These are phyloP conservation scores for Linaria vulgaris DNA, from an alignment of 257 asterid genomes.

Conservation along the genomic window DNA sequence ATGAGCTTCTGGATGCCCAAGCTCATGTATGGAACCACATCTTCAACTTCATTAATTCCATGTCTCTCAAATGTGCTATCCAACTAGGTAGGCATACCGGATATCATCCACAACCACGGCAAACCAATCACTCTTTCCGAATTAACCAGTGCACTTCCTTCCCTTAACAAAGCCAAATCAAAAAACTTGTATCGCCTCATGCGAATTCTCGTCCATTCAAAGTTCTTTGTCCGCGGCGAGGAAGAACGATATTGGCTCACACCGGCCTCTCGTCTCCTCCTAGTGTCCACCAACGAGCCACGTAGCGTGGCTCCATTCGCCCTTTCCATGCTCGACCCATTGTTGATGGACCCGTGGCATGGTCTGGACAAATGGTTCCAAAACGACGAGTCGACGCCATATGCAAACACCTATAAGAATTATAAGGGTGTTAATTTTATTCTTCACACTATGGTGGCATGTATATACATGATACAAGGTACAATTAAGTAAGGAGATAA, in stretches of 20 bases:
- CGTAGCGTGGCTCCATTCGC: neutral
- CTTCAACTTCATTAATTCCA: constrained; percentile 24
- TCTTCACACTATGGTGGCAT: too few species aligned
- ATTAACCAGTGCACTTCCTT: constrained; percentile 21
- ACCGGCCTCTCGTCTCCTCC: constrained; percentile 28
- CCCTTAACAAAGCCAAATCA: constrained; percentile 19
- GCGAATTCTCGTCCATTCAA: constrained; percentile 21
- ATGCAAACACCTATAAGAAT: too few species aligned
- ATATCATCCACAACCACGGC: constrained; percentile 24
- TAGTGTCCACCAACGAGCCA: constrained; percentile 20
- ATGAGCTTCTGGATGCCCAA: constrained; percentile 28
- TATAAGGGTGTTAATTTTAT: too few species aligned
- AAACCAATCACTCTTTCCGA: constrained; percentile 29
- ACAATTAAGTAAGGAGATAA: too few species aligned
- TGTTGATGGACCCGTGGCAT: constrained; percentile 19
- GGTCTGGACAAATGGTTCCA: constrained; percentile 31
- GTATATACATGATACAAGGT: too few species aligned
- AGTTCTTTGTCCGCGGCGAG: constrained; percentile 17
- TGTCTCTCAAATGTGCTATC: constrained; percentile 25
- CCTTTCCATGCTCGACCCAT: constrained; percentile 17
- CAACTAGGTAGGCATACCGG: constrained; percentile 27
- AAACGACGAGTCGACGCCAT: constrained; percentile 13
- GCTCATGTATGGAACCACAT: constrained; percentile 27
- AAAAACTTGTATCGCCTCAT: constrained; percentile 5
- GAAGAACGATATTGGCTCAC: constrained; percentile 21